phyloP scores from a whole-genome alignment of 140 eudicot genomes.

The Bidens hawaiensis region DNA sequence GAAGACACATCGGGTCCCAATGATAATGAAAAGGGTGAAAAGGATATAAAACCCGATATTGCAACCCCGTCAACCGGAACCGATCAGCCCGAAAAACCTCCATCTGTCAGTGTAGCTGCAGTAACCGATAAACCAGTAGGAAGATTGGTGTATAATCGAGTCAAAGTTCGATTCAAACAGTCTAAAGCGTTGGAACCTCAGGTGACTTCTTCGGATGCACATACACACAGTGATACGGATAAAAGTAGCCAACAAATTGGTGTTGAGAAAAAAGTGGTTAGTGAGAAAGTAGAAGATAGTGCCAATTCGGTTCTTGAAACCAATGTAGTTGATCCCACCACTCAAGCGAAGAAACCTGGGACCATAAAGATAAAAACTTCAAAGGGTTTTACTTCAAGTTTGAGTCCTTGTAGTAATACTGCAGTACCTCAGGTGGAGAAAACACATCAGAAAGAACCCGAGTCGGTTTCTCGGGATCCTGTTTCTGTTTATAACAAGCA shows the following conservation, averaged over 20 bases:
- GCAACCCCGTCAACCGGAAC: conserved; percentile 53
- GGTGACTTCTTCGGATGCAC: conserved; percentile 53
- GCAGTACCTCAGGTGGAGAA: conserved; percentile 40
- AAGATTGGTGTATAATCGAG: conserved; percentile 66
- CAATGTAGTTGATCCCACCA: conserved; percentile 25
- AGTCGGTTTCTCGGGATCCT: conserved; percentile 30
- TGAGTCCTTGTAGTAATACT: conserved; percentile 52
- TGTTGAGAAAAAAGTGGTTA: conserved; percentile 43
- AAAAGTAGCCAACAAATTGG: conserved; percentile 55
- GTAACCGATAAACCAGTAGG: conserved; percentile 43
- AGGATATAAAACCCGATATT: conserved; percentile 42
- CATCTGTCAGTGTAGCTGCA: conserved; percentile 25
- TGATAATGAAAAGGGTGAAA: conserved; percentile 47
- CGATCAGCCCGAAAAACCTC: conserved; percentile 51
- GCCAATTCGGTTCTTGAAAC: conserved; percentile 59
- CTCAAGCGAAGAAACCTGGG: conserved; percentile 47
- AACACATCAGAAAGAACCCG: conserved; percentile 46
- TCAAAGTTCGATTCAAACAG: conserved; percentile 67
- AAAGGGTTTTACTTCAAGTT: conserved; percentile 48
- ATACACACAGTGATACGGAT: conserved; percentile 58
- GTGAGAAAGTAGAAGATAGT: conserved; percentile 74
- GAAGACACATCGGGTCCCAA: conserved; percentile 58
- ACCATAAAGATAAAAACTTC: conserved; percentile 67
- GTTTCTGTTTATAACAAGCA: conserved; percentile 50
- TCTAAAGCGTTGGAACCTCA: conserved; percentile 64